Base-by-base conservation (phyloP, 2,329 filamentous ascomycete genomes). In the Aureobasidium sp. region DNA sequence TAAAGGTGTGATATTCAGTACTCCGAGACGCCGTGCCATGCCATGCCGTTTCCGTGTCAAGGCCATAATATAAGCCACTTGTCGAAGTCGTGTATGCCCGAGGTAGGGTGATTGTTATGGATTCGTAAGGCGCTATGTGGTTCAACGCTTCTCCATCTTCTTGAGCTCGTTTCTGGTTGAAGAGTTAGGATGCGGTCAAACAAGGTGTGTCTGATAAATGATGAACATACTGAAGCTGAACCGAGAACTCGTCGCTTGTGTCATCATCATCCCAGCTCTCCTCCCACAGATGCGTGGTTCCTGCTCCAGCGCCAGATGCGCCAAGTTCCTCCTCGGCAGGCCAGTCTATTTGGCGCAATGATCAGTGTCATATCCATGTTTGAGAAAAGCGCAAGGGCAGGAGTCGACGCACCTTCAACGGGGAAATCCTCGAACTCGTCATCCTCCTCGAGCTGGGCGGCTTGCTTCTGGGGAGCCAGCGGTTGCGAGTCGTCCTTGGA, bases 251-350 rank as follows among this genome's bases (percentile, higher is more conserved):
- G 73, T 99, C 94, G 70, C 84, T 94, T 67, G 91, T 94, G 77
- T 97, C 94, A 74, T 97, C 93, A 72, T 99, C 94, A 73, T 99
- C 94, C 94, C 94, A 99, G 81, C 91, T 97, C 82, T 99, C 94
- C 77, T 99, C 94, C 94, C 94, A 99, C 60, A 99, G 81, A 78
- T 97, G 92, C 74, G 86, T 72, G 61, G 66, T 72, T 52, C 41
- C 62, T 9, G 63, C 67, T 29, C 47, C 62, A 3, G 63, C 67
- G n/a, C 66, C 84, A 71, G 86, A 87, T 79, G 85, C 85, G 70
- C 83, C 81, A 62, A 88, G 89, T 61, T 87, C 88, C 73, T 97
- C 92, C 72, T 96, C 91, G 75, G 91, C 87, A 59, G 87, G 82
- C 94, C 94, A 99, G 77, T 97, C 94, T 96, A 69, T 65, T 34